These are phyloP conservation scores for Pseudocercospora fuligena DNA, from an alignment of 2,329 filamentous ascomycete genomes.

Conservation along the genomic window DNA sequence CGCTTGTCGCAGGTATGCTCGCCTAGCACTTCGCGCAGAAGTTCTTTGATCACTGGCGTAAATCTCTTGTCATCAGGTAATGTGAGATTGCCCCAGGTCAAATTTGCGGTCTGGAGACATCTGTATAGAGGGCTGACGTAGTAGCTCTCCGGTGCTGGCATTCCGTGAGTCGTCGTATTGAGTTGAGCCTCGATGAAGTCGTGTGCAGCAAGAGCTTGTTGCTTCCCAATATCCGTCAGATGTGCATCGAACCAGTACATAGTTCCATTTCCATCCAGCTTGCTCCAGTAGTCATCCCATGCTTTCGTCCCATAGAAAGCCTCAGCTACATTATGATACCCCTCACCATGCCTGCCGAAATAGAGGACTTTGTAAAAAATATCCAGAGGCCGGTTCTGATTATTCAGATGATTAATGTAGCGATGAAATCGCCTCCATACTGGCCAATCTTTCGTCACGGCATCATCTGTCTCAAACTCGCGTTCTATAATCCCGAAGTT, in stretches of 20 bases:
- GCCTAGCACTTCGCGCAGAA: slow-evolving; percentile 68
- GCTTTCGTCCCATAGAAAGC: slow-evolving; percentile 69
- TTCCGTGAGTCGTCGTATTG: slow-evolving; percentile 41
- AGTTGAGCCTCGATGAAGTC: slow-evolving; percentile 64
- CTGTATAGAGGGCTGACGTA: slow-evolving; percentile 68
- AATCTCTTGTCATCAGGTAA: slow-evolving; percentile 60
- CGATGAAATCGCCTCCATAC: slow-evolving; percentile 69
- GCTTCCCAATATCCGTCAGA: slow-evolving; percentile 62
- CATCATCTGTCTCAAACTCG: slow-evolving; percentile 42
- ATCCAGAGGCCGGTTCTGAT: slow-evolving; percentile 46
- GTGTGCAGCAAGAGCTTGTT: slow-evolving; percentile 63
- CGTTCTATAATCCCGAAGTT: slow-evolving; percentile 57
- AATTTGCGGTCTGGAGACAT: slow-evolving; percentile 65
- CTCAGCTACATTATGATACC: slow-evolving; percentile 66
- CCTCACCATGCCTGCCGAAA: slow-evolving; percentile 72
- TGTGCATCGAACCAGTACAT: slow-evolving; percentile 67
- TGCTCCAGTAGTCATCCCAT: slow-evolving; percentile 72
- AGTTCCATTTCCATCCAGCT: slow-evolving; percentile 67
- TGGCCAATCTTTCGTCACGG: slow-evolving; percentile 44
- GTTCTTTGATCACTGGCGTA: slow-evolving; percentile 64
- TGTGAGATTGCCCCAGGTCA: slow-evolving; percentile 62
- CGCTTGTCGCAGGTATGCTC: slow-evolving; percentile 72
- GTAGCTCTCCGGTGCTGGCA: slow-evolving; percentile 67
- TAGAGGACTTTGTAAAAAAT: slow-evolving; percentile 69
- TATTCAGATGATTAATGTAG: slow-evolving; percentile 60